Evolutionary conservation across 257 asterid genomes (phyloP).

Genomic region (Haberlea rhodopensis): DNA sequence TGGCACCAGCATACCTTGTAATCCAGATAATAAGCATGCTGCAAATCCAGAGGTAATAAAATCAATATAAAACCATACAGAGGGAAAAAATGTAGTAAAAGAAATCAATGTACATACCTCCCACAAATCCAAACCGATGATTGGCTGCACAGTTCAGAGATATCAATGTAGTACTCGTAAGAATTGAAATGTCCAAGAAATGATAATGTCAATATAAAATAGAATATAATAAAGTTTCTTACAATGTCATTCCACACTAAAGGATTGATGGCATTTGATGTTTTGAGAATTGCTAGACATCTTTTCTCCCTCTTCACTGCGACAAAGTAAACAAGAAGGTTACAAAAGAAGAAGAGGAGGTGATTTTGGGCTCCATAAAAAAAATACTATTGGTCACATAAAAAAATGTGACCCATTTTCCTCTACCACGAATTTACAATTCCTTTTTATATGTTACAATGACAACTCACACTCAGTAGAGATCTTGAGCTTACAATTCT

Average conservation of each 20-base stretch:
- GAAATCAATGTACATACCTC: slow-evolving; percentile 37
- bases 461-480: too few relatives aligned
- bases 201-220: background rate
- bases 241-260: slow-evolving; percentile 61
- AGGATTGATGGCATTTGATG: slow-evolving; percentile 56
- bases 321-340: slow-evolving; percentile 23
- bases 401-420: background rate
- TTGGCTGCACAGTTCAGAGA: slow-evolving; percentile 49
- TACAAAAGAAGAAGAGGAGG: background rate
- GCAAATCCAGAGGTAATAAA: slow-evolving; percentile 32
- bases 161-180: slow-evolving; percentile 17
- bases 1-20: slow-evolving; percentile 38
- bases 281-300: slow-evolving; percentile 59
- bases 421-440: background rate
- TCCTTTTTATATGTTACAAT: background rate
- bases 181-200: background rate
- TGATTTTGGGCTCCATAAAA: background rate
- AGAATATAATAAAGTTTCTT: slow-evolving; percentile 24
- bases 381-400: too few relatives aligned
- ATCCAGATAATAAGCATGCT: slow-evolving; percentile 72
- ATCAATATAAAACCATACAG: slow-evolving; percentile 3
- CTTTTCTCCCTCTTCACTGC: slow-evolving; percentile 86
- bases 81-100: background rate
- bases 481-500: too few relatives aligned
- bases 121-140: slow-evolving; percentile 60